Conservation (phyloP, 1,284 basidiomycete species). For the Boletus smithii region DNA sequence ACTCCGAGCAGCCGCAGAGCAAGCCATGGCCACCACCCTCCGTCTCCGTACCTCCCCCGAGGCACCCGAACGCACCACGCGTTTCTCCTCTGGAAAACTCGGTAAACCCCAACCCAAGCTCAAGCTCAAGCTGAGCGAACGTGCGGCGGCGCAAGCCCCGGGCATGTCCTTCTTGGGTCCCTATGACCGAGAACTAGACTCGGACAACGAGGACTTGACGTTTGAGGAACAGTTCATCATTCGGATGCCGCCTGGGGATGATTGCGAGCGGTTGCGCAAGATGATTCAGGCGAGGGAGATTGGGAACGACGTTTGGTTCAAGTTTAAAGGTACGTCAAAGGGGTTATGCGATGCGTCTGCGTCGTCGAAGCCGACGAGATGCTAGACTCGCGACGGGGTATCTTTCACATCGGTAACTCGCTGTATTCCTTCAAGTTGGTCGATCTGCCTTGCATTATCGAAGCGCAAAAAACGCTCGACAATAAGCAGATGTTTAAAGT, state of each 20-base stretch:
- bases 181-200: constrained; percentile 93
- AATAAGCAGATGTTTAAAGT: constrained; percentile 98
- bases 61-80: constrained; percentile 47
- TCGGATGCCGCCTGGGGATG: constrained; percentile 83
- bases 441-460: constrained; percentile 92
- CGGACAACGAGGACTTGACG: constrained; percentile 87
- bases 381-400: constrained; percentile 85
- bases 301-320: constrained; percentile 91
- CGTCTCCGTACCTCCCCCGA: constrained; percentile 43
- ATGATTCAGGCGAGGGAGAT: constrained; percentile 80
- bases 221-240: constrained; percentile 99
- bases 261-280: constrained; percentile 74
- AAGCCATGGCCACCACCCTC: constrained; percentile 37
- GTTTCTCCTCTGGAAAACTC: constrained; percentile 41
- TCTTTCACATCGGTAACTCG: constrained; percentile 83
- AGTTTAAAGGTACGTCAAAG: constrained; percentile 80
- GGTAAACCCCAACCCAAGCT: constrained; percentile 67
- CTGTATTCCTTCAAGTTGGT: constrained; percentile 92
- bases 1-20: constrained; percentile 37
- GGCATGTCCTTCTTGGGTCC: constrained; percentile 81
- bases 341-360: neutral
- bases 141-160: constrained; percentile 70
- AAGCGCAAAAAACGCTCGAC: constrained; percentile 96
- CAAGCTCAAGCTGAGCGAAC: constrained; percentile 80
- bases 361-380: constrained; percentile 9